phyloP scores from a whole-genome alignment of 371 early-diverging fungal genomes.

The Haplosporangium sp. region DNA sequence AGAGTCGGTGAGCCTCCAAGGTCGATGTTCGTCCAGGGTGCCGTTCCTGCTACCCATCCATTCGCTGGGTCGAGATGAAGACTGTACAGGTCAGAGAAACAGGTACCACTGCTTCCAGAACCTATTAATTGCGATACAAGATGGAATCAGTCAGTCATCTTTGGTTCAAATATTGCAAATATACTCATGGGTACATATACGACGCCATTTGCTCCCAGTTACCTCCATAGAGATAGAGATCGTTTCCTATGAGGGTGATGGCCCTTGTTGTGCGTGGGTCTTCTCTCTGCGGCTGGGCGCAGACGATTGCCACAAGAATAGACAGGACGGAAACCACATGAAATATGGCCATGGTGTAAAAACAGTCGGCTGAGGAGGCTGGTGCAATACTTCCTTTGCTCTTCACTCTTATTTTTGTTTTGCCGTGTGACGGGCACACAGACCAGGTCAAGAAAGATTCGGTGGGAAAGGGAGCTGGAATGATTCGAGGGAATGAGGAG shows the following conservation, averaged over 20 bases:
- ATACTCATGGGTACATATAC: background rate
- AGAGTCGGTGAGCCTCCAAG: background rate
- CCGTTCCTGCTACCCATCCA: constrained; percentile 33
- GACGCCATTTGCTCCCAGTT: background rate
- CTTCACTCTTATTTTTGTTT: background rate
- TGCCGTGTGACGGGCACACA: background rate
- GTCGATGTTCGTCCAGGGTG: constrained; percentile 26
- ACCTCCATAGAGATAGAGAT: constrained; percentile 48
- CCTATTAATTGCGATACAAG: constrained; percentile 2
- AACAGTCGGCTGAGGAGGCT: background rate
- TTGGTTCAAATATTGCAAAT: background rate
- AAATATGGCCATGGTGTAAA: background rate
- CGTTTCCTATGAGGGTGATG: constrained; percentile 29
- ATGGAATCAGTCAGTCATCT: background rate
- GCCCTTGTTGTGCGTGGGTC: constrained; percentile 32
- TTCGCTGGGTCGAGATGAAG: constrained; percentile 35
- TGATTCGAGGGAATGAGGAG: background rate
- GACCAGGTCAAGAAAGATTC: background rate
- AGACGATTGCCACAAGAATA: constrained; percentile 11
- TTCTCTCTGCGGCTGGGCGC: constrained; percentile 41
- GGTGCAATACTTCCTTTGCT: background rate
- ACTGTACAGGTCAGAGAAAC: constrained; percentile 42
- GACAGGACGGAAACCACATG: constrained; percentile 2
- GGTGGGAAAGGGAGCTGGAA: no score
- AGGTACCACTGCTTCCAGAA: constrained; percentile 29